phyloP scores from a whole-genome alignment of 768 basidiomycete species.

The Lactifluus piperatus region DNA sequence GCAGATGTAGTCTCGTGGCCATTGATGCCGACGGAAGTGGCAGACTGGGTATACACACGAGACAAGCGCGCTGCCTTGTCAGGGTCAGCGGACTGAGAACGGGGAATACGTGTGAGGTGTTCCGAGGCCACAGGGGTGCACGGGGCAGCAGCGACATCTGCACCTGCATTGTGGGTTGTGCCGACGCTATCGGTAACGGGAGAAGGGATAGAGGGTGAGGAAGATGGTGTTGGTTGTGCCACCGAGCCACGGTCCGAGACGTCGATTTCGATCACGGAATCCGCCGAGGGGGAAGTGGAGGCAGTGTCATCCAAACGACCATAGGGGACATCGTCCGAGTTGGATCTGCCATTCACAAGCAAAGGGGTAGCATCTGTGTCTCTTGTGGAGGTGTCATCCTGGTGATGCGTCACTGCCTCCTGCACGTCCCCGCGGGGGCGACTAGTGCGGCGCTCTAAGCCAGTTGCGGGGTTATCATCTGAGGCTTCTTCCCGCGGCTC shows the following conservation, averaged over 20 bases:
- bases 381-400: constrained; percentile 10
- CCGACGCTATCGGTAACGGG: neutral
- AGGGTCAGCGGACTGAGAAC: constrained; percentile 78
- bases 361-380: constrained; percentile 7
- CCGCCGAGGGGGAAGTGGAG: constrained; percentile 20
- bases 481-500: neutral
- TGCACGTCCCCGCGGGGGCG: constrained; percentile 23
- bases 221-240: neutral
- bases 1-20: constrained; percentile 32
- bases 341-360: constrained; percentile 13
- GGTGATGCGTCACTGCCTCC: constrained; percentile 21
- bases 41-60: constrained; percentile 48
- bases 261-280: constrained; percentile 15
- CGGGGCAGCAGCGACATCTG: constrained; percentile 16
- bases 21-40: constrained; percentile 19
- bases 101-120: constrained; percentile 43
- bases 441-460: constrained; percentile 1
- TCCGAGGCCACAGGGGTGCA: constrained; percentile 23
- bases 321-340: constrained; percentile 1
- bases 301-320: constrained; percentile 10
- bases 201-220: neutral
- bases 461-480: neutral
- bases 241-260: constrained; percentile 12
- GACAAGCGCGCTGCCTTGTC: constrained; percentile 51
- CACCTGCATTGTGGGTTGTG: neutral